Evolutionary conservation across 768 basidiomycete genomes (phyloP).

Genomic region (Tricholoma terreum): DNA sequence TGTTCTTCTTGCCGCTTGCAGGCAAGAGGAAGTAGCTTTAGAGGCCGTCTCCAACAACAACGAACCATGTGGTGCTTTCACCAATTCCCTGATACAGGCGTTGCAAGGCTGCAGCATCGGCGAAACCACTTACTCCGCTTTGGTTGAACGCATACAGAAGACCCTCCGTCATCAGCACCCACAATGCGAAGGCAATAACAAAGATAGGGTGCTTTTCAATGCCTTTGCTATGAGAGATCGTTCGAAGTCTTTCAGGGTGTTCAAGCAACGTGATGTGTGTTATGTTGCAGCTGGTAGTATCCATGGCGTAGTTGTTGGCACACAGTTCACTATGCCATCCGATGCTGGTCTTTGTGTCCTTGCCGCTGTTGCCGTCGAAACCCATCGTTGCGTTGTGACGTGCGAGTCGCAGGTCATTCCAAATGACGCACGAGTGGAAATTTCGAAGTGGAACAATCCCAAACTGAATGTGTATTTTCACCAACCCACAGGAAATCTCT

Average conservation of each 20-base stretch:
- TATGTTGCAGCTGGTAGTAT: neutral
- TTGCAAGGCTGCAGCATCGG: neutral
- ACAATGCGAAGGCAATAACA: neutral
- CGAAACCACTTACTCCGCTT: neutral
- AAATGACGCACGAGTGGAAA: no score
- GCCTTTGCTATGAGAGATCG: neutral
- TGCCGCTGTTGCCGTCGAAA: no score
- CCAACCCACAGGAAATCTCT: no score
- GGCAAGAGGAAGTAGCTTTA: neutral
- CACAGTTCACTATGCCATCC: no score
- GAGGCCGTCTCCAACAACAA: neutral
- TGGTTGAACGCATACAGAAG: neutral
- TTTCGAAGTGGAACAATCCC: no score
- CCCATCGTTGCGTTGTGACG: no score
- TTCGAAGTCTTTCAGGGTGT: neutral
- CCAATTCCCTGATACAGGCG: neutral
- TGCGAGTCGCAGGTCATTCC: no score
- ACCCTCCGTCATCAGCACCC: neutral
- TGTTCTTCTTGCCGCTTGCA: neutral
- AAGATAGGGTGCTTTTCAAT: neutral
- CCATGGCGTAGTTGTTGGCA: neutral
- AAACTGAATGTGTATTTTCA: no score
- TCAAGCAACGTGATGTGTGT: neutral
- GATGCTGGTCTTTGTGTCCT: no score
- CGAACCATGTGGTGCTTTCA: neutral